Base-by-base conservation (phyloP, 129 eudicot species). In the Chrysanthemum makinoi region DNA sequence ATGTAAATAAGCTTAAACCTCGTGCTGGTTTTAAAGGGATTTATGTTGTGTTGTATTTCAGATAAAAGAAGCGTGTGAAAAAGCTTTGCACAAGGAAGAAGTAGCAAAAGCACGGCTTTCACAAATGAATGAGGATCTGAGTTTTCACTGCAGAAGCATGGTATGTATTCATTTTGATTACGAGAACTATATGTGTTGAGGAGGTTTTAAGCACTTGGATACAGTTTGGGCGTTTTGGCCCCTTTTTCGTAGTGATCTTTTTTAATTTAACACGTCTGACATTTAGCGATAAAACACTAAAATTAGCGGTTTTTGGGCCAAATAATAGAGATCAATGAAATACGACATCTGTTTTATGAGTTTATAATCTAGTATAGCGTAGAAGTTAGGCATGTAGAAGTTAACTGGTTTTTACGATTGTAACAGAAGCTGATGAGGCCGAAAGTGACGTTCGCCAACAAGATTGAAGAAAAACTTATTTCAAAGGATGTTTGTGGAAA, bases 1-100 rank as follows among this genome's bases (percentile, higher is more conserved):
- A 44, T 65, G 53, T 44, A 33, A 43, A 65, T 43, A 20, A 11
- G 10, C 7, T n/a, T 15, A 14, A 24, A 43, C 1, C 8, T 8
- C 4, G 20, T 59, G 17, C 50, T 35, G 48, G 26, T 12, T 57
- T 19, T 13, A 20, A 71, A 3, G 66, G 66, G 7, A 28, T 51
- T 69, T 30, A 13, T 20, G 55, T 9, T 24, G 18, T 64, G 24
- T 5, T 44, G 20, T 65, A 14, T 63, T 49, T 57, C 63, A 75
- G 84, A 68, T 80, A 50, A 80, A 80, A 69, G 83, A 69, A 62
- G 80, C 58, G 12, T 80, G 84, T 44, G 72, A n/a, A 76, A 69
- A 75, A 19, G 49, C 84, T 30, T 50, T 80, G 73, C 35, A 55
- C 2, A 75, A 75, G 56, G 84, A 80, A 75, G 72, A 75, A 75